Evolutionary conservation across 2,329 filamentous ascomycete species (phyloP).

Genomic region (Coniosporium tulheliwenetii): DNA sequence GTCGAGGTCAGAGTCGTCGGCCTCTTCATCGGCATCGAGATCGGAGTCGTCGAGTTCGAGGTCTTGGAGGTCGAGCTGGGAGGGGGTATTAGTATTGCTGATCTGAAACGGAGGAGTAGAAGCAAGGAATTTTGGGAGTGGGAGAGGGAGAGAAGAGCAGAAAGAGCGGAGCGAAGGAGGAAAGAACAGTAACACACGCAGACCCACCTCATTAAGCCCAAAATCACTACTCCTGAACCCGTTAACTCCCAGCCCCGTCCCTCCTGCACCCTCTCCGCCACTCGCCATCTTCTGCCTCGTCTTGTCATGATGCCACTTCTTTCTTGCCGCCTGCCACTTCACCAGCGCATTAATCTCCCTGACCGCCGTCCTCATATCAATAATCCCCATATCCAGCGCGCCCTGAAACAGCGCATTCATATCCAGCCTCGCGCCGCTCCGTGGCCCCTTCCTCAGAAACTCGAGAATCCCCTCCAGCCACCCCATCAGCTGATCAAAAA

Average conservation of each 20-base stretch:
- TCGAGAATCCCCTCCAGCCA: conserved; percentile 95
- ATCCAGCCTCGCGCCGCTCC: conserved; percentile 66
- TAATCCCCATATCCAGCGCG: conserved; percentile 46
- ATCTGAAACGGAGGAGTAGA: conserved; percentile 3
- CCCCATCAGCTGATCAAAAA: conserved; percentile 91
- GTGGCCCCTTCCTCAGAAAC: conserved; percentile 74
- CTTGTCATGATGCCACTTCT: conserved; percentile 98
- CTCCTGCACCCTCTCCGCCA: conserved; percentile 34
- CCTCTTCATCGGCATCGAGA: conserved; percentile 47
- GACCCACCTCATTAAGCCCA: conserved; percentile 59
- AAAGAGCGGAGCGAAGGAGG: conserved; percentile 1
- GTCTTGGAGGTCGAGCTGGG: conserved; percentile 60
- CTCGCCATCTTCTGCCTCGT: conserved; percentile 98
- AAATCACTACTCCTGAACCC: conserved; percentile 36
- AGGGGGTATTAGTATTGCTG: conserved; percentile 1
- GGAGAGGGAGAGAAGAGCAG: conserved; percentile 4
- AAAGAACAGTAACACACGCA: not conserved
- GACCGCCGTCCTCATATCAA: conserved; percentile 60
- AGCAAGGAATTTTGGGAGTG: not conserved
- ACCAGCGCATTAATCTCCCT: conserved; percentile 75
- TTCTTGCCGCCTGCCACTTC: conserved; percentile 83
- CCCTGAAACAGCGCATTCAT: conserved; percentile 89
- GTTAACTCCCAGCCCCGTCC: conserved; percentile 26
- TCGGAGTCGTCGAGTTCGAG: conserved; percentile 64
- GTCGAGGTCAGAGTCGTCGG: conserved; percentile 55